A percentile compares a stretch with the other conserved stretches of the same genome.
phyloP scores from a whole-genome alignment of 768 basidiomycete genomes.

The Clitopilus hobsonii region DNA sequence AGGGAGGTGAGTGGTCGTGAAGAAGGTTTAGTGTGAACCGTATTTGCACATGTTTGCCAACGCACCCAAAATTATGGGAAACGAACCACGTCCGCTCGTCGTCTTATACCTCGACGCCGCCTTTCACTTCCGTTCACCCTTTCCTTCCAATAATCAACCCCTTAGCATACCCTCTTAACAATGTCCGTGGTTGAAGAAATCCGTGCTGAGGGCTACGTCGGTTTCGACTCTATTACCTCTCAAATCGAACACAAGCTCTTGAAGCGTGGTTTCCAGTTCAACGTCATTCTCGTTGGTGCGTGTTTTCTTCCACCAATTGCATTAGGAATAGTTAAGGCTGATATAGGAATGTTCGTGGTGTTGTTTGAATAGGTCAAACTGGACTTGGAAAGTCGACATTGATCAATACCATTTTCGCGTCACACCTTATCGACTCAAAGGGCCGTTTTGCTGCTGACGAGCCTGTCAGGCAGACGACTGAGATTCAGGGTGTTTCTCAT shows the following conservation, averaged over 20 bases:
- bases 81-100: slow-evolving; percentile 1
- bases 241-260: slow-evolving; percentile 99
- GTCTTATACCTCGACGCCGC: slow-evolving; percentile 1
- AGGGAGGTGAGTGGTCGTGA: too few relatives aligned
- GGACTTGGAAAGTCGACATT: slow-evolving; percentile 98
- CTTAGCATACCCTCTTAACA: neutral
- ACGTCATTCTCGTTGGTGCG: slow-evolving; percentile 93
- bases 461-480: slow-evolving; percentile 91
- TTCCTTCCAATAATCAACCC: neutral
- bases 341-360: neutral
- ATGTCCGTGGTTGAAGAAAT: slow-evolving; percentile 53
- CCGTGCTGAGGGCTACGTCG: slow-evolving; percentile 89
- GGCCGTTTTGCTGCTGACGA: slow-evolving; percentile 86
- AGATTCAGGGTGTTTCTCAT: slow-evolving; percentile 93
- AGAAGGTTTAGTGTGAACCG: too few relatives aligned
- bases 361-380: slow-evolving; percentile 70
- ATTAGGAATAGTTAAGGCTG: neutral
- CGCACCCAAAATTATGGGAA: neutral
- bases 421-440: slow-evolving; percentile 97
- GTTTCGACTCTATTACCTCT: slow-evolving; percentile 95
- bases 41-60: neutral
- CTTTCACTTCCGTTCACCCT: neutral
- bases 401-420: slow-evolving; percentile 98
- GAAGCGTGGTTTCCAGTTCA: slow-evolving; percentile 99
- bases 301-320: slow-evolving; percentile 13